Evolutionary conservation across 768 basidiomycete genomes (phyloP), one percentile per base, ranked within the genome.

Genomic region (Kwoniella dejecticola): DNA sequence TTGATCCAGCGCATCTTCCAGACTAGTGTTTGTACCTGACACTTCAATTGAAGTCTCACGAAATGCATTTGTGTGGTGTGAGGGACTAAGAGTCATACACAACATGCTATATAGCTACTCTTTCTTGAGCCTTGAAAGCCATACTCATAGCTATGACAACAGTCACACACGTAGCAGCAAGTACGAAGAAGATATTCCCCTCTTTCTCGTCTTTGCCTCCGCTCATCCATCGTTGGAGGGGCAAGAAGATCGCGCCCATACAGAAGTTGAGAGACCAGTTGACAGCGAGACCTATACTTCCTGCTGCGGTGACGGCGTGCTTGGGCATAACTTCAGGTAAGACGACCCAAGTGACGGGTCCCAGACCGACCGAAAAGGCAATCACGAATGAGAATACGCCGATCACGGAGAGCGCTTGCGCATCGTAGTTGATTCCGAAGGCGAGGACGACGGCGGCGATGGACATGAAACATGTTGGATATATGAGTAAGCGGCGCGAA

Each of bases 301-400:
- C 89, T 8, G 89, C 81, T 3, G 89, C 85, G 19, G 88, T 89
- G 17, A 87, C 86, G 50, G 89, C 89, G 85, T 89, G 62, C 30
- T 84, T 79, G 2, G 91, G 91, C 19, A 92, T 88, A 30, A 95
- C 87, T 75, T 97, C 92, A 17, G 90, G 85, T 33, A 93, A 87
- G 79, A 96, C 87, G 29, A 97, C 88, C 75, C 92, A 97, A 0
- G 93, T 93, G 38, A 96, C 81, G 0, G 94, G 94, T 0, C 94
- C 94, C n/a, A 96, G 83, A 1, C 94, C 94, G 36, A 88, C 79
- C 1, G 91, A 90, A 77, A 93, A 96, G 2, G 90, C 89, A 78
- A 89, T 90, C 27, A 94, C 86, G 75, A 93, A 94, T 4, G n/a
- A 84, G 46, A 73, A 57, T 48, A 89, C 78, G 42, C 91, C 88